Base-by-base conservation (phyloP, 805 yeast genomes). In the Candida nemodendra region DNA sequence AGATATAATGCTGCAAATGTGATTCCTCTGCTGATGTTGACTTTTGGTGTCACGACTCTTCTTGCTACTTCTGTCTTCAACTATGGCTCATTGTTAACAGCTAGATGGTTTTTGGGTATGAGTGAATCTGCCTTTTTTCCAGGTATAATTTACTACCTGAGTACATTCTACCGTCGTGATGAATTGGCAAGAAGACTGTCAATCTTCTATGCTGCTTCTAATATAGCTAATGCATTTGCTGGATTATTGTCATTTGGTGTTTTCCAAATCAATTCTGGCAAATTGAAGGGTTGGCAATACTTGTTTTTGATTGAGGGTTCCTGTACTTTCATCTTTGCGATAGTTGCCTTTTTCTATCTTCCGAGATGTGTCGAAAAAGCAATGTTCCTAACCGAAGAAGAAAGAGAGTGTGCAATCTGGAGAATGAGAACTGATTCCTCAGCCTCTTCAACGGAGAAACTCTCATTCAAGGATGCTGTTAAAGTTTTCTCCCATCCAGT, bases 271-370 rank as follows among this genome's bases (percentile, higher is more conserved):
- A 62, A 68, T 33, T 82, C 80, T 17, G 36, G 44, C 14, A 52
- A 56, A 32, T 58, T 73, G 9, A 66, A 69, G 9, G 78, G 83
- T 8, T 81, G 86, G 87, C 65, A 78, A 62, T 81, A 85, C 85
- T 71, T 78, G 49, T 80, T 78, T 48, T 72, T 81, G 30, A 65
- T 81, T 39, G 84, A 79, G 79, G 9, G 72, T 76, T 29, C 77
- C 77, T 2, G 73, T 30, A 68, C 74, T 4, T 49, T 69, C n/a
- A 16, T 56, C 11, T 46, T 62, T 17, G 59, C 72, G 8, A 46
- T 53, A 13, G 30, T 53, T 36, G 59, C 62, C 0, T 62, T 45
- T 41, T 27, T 53, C 18, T 53, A 53, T 36, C 57, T 69, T 26
- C 71, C 72, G 4, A 49, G 67, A 34, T 49, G 54, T 29, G 61